A percentile compares a stretch with the other conserved stretches of the same genome.
phyloP scores from a whole-genome alignment of 768 basidiomycete species.

The Tylopilus sp. region DNA sequence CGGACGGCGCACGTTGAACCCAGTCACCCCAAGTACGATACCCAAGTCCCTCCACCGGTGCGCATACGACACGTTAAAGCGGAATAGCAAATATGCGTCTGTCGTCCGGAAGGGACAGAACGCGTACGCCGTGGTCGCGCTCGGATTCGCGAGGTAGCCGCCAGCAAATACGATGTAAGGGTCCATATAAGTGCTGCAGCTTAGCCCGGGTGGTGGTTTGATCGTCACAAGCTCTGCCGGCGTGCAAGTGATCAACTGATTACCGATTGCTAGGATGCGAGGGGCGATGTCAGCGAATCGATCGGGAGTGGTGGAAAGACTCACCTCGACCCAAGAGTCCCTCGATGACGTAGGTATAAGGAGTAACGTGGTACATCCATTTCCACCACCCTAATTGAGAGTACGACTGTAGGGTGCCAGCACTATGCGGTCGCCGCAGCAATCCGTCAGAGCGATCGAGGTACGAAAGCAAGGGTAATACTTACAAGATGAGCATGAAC shows the following conservation, averaged over 20 bases:
- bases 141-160: constrained; percentile 55
- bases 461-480: neutral
- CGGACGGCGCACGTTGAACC: constrained; percentile 41
- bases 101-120: constrained; percentile 56
- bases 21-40: constrained; percentile 7
- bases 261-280: constrained; percentile 36
- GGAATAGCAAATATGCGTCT: constrained; percentile 27
- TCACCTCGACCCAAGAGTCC: constrained; percentile 34
- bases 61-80: constrained; percentile 4
- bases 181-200: constrained; percentile 50
- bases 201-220: constrained; percentile 49
- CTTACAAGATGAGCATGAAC: constrained; percentile 44
- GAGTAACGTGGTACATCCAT: constrained; percentile 42
- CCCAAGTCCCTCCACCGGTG: constrained; percentile 10
- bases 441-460: neutral
- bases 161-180: constrained; percentile 48
- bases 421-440: constrained; percentile 25
- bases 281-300: neutral
- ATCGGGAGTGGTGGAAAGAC: neutral
- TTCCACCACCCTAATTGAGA: constrained; percentile 34
- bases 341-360: constrained; percentile 51
- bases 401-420: constrained; percentile 48
- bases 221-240: constrained; percentile 50
- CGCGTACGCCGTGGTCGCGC: constrained; percentile 50
- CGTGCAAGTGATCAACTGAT: constrained; percentile 45